Evolutionary conservation across 805 yeast genomes (phyloP).

Genomic region (Candida maesae): DNA sequence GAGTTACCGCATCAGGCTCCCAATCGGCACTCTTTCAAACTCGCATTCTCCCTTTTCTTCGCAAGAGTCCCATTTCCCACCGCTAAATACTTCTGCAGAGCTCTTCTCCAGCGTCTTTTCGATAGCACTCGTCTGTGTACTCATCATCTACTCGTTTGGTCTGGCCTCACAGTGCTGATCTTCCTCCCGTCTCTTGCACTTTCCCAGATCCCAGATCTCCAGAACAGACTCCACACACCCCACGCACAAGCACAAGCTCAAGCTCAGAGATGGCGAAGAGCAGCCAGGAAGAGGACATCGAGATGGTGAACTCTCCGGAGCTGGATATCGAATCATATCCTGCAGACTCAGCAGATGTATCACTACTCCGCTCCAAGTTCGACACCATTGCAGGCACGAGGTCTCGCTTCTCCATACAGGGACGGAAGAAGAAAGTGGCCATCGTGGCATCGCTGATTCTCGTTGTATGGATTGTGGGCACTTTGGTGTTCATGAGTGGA

Average conservation of each 20-base stretch:
- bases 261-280: constrained; percentile 13
- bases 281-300: constrained; percentile 16
- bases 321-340: constrained; percentile 10
- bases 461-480: constrained; percentile 18
- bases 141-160: too few relatives aligned
- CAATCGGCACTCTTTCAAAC: neutral
- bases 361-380: constrained; percentile 16
- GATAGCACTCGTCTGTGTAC: too few relatives aligned
- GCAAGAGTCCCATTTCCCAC: neutral
- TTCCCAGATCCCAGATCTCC: too few relatives aligned
- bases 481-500: constrained; percentile 13
- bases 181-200: too few relatives aligned
- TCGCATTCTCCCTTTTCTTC: too few relatives aligned
- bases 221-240: neutral
- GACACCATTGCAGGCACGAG: constrained; percentile 9
- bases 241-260: too few relatives aligned
- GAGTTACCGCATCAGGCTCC: neutral
- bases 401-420: constrained; percentile 3
- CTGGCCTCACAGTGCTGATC: neutral
- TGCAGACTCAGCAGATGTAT: constrained; percentile 8
- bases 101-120: too few relatives aligned
- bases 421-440: constrained; percentile 16
- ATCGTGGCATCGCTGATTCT: constrained; percentile 10
- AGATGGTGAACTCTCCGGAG: constrained; percentile 18
- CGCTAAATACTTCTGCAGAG: too few relatives aligned